Evolutionary conservation across 2,329 filamentous ascomycete genomes (phyloP).

Genomic region (Lachnellula suecica): DNA sequence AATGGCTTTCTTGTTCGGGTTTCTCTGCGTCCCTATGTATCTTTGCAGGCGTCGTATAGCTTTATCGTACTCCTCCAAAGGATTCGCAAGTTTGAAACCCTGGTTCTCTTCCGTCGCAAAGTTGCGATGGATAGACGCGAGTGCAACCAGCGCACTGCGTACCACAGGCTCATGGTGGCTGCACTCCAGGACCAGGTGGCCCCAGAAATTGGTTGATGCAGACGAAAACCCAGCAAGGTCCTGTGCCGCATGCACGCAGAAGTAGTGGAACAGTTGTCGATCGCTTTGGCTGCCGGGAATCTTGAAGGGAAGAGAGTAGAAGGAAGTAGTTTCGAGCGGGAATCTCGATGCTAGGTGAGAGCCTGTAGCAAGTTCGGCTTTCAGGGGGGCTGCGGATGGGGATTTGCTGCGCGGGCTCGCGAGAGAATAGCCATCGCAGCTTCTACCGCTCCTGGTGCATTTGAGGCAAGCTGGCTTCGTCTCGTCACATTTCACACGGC

Average conservation of each 20-base stretch:
- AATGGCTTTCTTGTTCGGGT: background rate
- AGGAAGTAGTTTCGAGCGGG: conserved; percentile 39
- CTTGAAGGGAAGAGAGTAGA: conserved; percentile 56
- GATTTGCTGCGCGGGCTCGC: background rate
- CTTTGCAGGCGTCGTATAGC: background rate
- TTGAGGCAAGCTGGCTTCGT: background rate
- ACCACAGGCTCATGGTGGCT: conserved; percentile 44
- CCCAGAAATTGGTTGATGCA: conserved; percentile 64
- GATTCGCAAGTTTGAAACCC: background rate
- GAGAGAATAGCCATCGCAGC: background rate
- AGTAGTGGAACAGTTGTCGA: background rate
- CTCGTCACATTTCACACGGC: background rate
- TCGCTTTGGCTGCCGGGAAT: conserved; percentile 40
- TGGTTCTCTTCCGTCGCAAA: background rate
- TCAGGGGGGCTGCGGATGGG: background rate
- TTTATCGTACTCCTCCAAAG: background rate
- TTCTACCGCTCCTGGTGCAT: background rate
- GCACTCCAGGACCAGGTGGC: conserved; percentile 55
- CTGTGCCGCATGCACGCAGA: background rate
- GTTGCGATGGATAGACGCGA: conserved; percentile 1
- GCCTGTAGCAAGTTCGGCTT: background rate
- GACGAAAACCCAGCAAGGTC: conserved; percentile 53
- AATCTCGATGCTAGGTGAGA: background rate
- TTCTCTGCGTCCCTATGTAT: background rate
- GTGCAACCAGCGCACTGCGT: conserved; percentile 4